phyloP scores from a whole-genome alignment of 2,329 filamentous ascomycete genomes.

The Chaetomium strumarium region DNA sequence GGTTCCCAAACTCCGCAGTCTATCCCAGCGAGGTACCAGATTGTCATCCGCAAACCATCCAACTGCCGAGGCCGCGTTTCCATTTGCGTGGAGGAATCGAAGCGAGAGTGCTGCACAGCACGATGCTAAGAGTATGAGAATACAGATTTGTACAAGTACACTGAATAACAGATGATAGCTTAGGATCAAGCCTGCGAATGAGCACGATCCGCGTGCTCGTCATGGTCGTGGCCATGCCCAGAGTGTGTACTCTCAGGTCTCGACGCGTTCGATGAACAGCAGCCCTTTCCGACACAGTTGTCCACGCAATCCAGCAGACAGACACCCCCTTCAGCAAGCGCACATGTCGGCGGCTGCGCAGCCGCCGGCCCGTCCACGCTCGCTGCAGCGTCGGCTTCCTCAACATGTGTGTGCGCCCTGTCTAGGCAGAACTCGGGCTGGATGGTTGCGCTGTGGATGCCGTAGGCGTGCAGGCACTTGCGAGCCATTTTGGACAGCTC shows the following conservation, averaged over 20 bases:
- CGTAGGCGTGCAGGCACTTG: conserved; percentile 86
- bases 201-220: not conserved
- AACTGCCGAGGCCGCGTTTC: no score
- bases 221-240: conserved; percentile 21
- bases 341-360: conserved; percentile 12
- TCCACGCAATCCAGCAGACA: conserved; percentile 48
- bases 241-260: conserved; percentile 32
- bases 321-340: conserved; percentile 30
- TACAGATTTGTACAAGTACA: no score
- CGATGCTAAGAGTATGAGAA: no score
- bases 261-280: conserved; percentile 34
- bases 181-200: not conserved
- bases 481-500: conserved; percentile 74
- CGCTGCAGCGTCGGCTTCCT: conserved; percentile 26
- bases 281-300: conserved; percentile 41
- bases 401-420: conserved; percentile 34
- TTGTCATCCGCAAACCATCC: no score
- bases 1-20: no score
- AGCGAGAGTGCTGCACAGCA: no score
- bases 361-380: conserved; percentile 33
- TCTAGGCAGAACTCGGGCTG: conserved; percentile 80
- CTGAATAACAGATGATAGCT: no score
- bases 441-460: conserved; percentile 95
- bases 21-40: no score
- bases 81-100: no score